Evolutionary conservation across 73 alveolate genomes (phyloP).

Genomic region (Uronychia binucleata): DNA sequence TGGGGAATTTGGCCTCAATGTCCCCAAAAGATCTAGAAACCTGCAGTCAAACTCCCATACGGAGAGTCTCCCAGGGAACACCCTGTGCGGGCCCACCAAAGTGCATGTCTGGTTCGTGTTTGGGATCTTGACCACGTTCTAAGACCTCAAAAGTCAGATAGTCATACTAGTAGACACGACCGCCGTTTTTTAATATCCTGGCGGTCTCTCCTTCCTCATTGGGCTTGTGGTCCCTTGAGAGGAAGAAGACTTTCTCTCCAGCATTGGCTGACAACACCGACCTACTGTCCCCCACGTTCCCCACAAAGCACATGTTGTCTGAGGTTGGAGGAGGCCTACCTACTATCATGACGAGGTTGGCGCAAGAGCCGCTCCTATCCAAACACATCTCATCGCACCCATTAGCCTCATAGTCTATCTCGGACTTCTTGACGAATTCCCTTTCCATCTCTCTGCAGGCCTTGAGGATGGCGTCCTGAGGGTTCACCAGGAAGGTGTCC

Average conservation of each 20-base stretch:
- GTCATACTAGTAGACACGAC: slow-evolving; percentile 49
- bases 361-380: slow-evolving; percentile 44
- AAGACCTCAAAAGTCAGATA: too few relatives aligned
- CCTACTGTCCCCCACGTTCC: neutral
- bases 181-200: slow-evolving; percentile 44
- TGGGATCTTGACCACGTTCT: neutral
- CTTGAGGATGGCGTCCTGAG: slow-evolving; percentile 86
- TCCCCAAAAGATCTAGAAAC: slow-evolving; percentile 89
- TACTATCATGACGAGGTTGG: slow-evolving; percentile 15
- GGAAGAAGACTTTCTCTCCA: slow-evolving; percentile 48
- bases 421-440: slow-evolving; percentile 68
- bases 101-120: slow-evolving; percentile 1
- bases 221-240: slow-evolving; percentile 45
- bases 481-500: slow-evolving; percentile 84
- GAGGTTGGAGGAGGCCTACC: neutral
- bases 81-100: slow-evolving; percentile 83
- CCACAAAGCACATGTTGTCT: neutral
- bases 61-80: slow-evolving; percentile 84
- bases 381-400: neutral
- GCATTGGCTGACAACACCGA: neutral
- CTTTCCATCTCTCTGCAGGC: slow-evolving; percentile 91
- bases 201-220: slow-evolving; percentile 17
- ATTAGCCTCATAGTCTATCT: neutral
- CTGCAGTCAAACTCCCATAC: too few relatives aligned
- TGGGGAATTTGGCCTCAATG: slow-evolving; percentile 77